Evolutionary conservation across 2,329 filamentous ascomycete genomes (phyloP), one percentile per base, ranked within the genome.

Genomic region (Diaporthe vaccinii): DNA sequence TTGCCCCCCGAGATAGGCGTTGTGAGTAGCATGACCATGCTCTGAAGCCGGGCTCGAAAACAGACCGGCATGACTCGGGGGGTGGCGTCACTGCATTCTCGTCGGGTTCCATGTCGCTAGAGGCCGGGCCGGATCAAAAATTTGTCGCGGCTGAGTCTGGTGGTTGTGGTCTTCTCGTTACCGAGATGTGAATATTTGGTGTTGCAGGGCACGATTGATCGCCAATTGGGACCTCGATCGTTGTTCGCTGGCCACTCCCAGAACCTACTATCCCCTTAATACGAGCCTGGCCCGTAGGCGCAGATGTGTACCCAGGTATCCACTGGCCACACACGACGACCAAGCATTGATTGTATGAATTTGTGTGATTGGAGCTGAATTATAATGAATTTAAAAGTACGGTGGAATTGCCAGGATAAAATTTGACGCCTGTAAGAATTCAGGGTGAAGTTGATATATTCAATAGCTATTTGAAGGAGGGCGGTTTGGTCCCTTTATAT

Each of bases 11-110:
- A 34, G 61, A 34, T 8, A 20, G 4, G 41, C 25, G 61, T 34
- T 49, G 41, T 65, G 61, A 31, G 25, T 9, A 49, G 6, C 2
- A 34, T 5, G 51, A 44, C 49, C 68, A 71, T 4, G 51, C 22
- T n/a, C 17, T 44, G 36, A 71, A 71, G 36, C 68, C 68, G 53
- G 39, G 68, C 68, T 55, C 39, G 68, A 71, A 71, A n/a, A 58
- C 46, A 34, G 68, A 53, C 36, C 68, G 34, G 51, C 53, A 58
- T n/a, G 9, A 20, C 20, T 71, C 51, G 14, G 25, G 14, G 8
- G 34, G n/a, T 36, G 68, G 68, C 22, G 53, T 44, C 22, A 58
- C 68, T 36, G 53, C 51, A 31, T 71, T 57, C 39, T 71, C 68
- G 53, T 71, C 53, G 17, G 28, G 34, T 22, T 22, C n/a, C 68